A percentile compares a stretch with the other conserved stretches of the same genome.
phyloP scores from a whole-genome alignment of 2,329 filamentous ascomycete genomes.

The Truncatella angustata region DNA sequence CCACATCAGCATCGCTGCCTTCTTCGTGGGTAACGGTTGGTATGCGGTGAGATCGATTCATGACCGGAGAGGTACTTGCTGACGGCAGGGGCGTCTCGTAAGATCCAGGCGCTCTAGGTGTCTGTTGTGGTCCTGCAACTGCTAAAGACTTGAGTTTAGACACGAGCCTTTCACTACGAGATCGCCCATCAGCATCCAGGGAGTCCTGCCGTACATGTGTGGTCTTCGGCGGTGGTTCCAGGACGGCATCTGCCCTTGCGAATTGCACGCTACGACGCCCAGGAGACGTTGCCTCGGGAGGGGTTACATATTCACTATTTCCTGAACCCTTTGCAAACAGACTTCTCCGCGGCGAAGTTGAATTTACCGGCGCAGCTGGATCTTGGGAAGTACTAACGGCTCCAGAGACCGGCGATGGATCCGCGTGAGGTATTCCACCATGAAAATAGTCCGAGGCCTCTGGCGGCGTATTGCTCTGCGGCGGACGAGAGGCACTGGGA shows the following conservation, averaged over 20 bases:
- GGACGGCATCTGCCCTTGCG: conserved; percentile 50
- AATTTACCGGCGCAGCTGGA: background rate
- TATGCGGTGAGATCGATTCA: conserved; percentile 43
- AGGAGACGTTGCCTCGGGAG: conserved; percentile 33
- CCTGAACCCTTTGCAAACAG: conserved; percentile 11
- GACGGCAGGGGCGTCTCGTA: conserved; percentile 36
- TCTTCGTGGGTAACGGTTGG: conserved; percentile 53
- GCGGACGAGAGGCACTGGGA: conserved; percentile 19
- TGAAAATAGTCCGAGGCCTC: conserved; percentile 37
- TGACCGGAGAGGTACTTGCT: conserved; percentile 46
- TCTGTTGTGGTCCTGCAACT: conserved; percentile 46
- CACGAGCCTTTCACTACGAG: conserved; percentile 66
- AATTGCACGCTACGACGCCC: conserved; percentile 75
- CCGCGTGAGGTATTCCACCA: conserved; percentile 31
- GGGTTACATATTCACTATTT: conserved; percentile 17
- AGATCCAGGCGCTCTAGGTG: conserved; percentile 35
- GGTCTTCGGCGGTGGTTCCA: conserved; percentile 39
- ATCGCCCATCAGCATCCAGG: conserved; percentile 67
- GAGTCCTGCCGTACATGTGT: conserved; percentile 62
- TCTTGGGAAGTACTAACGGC: conserved; percentile 14
- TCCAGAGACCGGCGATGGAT: conserved; percentile 22
- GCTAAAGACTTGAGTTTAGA: conserved; percentile 71
- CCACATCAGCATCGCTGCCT: conserved; percentile 75
- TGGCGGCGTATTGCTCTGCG: conserved; percentile 12
- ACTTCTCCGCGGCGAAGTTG: conserved; percentile 17